A percentile compares a stretch with the other conserved stretches of the same genome.
phyloP scores from a whole-genome alignment of 345 rosid genomes.

The Mercurialis annua region DNA sequence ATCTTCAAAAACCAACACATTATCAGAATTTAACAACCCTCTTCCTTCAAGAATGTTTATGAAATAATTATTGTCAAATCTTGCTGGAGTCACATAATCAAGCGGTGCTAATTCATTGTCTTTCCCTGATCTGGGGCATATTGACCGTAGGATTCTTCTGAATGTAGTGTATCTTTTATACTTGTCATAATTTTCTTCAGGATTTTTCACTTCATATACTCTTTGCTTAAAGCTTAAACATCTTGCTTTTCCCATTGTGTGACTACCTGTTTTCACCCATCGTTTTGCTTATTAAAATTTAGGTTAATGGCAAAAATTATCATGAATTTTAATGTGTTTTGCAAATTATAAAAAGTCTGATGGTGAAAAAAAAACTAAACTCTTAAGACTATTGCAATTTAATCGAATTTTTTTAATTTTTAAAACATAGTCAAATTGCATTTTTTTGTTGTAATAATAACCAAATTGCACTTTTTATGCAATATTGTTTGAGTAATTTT shows the following conservation, averaged over 20 bases:
- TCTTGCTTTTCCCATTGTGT: constrained; percentile 74
- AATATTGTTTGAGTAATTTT: too few relatives aligned
- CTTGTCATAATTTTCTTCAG: constrained; percentile 39
- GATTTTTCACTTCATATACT: constrained; percentile 30
- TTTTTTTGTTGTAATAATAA: too few relatives aligned
- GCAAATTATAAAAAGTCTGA: too few relatives aligned
- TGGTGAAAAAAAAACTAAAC: too few relatives aligned
- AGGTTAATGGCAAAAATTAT: too few relatives aligned
- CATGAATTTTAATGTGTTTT: too few relatives aligned
- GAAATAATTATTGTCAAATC: constrained; percentile 71
- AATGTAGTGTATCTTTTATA: constrained; percentile 53
- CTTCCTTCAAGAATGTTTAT: constrained; percentile 56
- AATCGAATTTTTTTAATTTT: too few relatives aligned
- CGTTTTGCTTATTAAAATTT: too few relatives aligned
- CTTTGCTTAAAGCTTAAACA: constrained; percentile 71
- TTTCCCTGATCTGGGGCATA: constrained; percentile 49
- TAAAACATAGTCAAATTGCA: too few relatives aligned
- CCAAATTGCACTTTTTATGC: too few relatives aligned
- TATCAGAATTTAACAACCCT: constrained; percentile 63
- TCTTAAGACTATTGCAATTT: too few relatives aligned
- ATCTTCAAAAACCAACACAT: constrained; percentile 46
- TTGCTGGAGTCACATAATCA: constrained; percentile 49
- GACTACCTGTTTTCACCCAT: constrained; percentile 40
- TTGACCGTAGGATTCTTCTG: constrained; percentile 42
- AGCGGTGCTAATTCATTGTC: constrained; percentile 51